Conservation (phyloP, 305 asterid species). For the Caryopteris hybrid region DNA sequence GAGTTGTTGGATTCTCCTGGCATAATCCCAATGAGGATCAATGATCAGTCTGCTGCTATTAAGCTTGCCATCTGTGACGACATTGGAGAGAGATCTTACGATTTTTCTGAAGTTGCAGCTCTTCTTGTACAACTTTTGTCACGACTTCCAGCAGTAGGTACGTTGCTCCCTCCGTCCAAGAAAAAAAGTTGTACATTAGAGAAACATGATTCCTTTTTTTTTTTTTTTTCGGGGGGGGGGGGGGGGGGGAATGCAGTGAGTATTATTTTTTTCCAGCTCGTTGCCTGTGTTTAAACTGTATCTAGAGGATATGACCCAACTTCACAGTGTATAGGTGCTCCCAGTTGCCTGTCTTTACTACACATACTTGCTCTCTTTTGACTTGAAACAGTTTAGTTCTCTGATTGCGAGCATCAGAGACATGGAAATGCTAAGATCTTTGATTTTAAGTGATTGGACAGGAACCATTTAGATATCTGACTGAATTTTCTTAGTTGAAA, state of each 20-base stretch:
- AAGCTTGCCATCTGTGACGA: conserved; percentile 97
- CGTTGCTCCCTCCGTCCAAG: not conserved
- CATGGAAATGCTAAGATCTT: not conserved
- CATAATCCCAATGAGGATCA: conserved; percentile 89
- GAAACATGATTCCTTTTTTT: not conserved
- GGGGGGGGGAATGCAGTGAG: too few relatives aligned
- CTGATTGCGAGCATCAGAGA: not conserved
- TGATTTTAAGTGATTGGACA: not conserved
- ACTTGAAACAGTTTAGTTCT: not conserved
- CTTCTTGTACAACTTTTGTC: conserved; percentile 84
- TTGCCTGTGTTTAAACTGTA: not conserved
- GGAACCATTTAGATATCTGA: not conserved
- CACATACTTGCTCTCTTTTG: not conserved
- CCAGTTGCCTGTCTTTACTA: not conserved
- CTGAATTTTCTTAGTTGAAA: not conserved
- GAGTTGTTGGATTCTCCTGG: conserved; percentile 96
- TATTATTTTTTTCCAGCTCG: not conserved
- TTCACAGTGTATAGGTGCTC: not conserved
- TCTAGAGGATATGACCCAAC: not conserved
- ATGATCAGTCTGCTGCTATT: conserved; percentile 87
- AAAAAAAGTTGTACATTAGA: not conserved
- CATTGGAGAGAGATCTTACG: conserved; percentile 93
- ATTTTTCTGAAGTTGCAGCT: conserved; percentile 78
- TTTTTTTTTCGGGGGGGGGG: too few relatives aligned
- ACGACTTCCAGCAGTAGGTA: conserved; percentile 74